Conservation (phyloP, 352 stramenopile genomes). For the Phytophthora pseudosyringae region DNA sequence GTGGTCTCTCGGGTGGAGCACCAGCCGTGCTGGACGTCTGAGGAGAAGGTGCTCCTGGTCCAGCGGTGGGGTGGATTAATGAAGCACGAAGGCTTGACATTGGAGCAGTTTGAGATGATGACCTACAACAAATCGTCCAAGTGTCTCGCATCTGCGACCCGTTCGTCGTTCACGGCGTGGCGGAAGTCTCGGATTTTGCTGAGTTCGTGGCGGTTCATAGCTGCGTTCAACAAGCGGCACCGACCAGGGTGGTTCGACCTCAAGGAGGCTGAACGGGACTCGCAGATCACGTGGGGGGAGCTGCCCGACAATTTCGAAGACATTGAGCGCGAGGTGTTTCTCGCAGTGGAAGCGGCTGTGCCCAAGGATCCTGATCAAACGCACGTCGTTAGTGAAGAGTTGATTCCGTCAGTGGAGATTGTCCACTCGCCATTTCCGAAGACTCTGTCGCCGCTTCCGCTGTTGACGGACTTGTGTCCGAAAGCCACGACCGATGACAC, state of each 20-base stretch:
- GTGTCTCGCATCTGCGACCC: not conserved
- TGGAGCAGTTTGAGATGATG: constrained; percentile 11
- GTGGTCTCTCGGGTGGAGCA: not conserved
- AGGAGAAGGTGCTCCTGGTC: constrained; percentile 16
- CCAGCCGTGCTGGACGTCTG: constrained; percentile 16
- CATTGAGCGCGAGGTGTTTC: constrained; percentile 23
- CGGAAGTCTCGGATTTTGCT: constrained; percentile 24
- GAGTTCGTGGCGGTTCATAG: constrained; percentile 27
- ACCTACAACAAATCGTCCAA: constrained; percentile 10
- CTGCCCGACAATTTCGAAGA: constrained; percentile 33
- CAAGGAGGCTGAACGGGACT: constrained; percentile 19
- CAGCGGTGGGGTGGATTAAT: constrained; percentile 20
- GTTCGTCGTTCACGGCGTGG: constrained; percentile 22
- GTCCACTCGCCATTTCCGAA: constrained; percentile 3
- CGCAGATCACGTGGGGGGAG: constrained; percentile 11
- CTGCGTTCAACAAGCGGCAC: constrained; percentile 18
- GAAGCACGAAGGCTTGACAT: constrained; percentile 10
- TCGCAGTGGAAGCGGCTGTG: constrained; percentile 13
- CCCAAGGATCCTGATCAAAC: not conserved
- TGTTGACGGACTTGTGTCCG: constrained; percentile 9
- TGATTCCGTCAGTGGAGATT: not conserved
- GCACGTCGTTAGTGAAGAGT: constrained; percentile 1
- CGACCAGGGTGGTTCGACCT: constrained; percentile 37
- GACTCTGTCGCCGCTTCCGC: not conserved
- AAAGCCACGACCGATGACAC: constrained; percentile 4